Evolutionary conservation across 371 early-diverging fungal species (phyloP), one percentile per base, ranked within the genome.

Genomic region (Zopfochytrium polystomum): DNA sequence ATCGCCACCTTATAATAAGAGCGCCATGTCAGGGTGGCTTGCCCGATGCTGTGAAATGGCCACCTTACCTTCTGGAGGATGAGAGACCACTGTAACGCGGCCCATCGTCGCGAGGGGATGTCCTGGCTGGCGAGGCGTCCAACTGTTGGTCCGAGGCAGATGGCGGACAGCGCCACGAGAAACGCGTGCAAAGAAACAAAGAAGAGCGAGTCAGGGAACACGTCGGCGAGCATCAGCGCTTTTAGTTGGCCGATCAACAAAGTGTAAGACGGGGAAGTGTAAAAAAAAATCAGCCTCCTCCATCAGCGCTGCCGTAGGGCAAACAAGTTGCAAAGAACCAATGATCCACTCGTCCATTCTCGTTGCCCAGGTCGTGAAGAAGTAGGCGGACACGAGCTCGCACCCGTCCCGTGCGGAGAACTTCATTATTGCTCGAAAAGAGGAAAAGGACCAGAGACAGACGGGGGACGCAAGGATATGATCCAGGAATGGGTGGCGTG

Each of bases 291-390:
- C 34, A 23, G 1, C 1, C 34, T 22, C 48, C 50, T 43, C 9
- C 25, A 35, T 51, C n/a, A n/a, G n/a, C n/a, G 29, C 11, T 7
- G 18, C 5, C 15, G 18, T 7, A 46, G 47, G 46, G 45, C 20
- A 47, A 25, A 29, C 3, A 13, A 15, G 31, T 46, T 15, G 7
- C 11, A 15, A 58, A n/a, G 22, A 52, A 65, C 65, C 66, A 34
- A 57, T 60, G 2, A 67, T 52, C 69, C 69, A 75, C 33, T 71
- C 70, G 47, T 71, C 68, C 58, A 62, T 56, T 9, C 75, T 53
- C 1, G 62, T 61, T 34, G 47, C 70, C 72, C 72, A 71, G 0
- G 66, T 69, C 11, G 72, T 69, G 55, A 71, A 63, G 34, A 69
- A 62, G 45, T 71, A 70, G 11, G 42, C 42, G n/a, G 42, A 42